These are phyloP conservation scores for Rutstroemia sp. DNA, from an alignment of 2,329 filamentous ascomycete genomes.

Conservation along the genomic window DNA sequence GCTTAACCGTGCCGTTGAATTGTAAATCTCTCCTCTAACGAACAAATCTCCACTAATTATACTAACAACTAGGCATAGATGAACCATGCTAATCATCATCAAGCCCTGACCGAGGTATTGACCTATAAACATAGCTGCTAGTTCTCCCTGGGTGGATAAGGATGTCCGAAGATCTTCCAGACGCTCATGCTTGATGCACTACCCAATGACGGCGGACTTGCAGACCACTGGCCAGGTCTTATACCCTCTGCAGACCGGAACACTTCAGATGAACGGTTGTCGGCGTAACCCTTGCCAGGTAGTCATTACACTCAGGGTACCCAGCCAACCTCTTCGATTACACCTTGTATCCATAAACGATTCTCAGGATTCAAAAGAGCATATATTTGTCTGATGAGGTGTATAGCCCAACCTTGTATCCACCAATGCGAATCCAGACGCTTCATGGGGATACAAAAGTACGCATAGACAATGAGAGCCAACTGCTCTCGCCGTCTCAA, in stretches of 20 bases:
- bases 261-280: neutral
- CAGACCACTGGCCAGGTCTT: too few relatives aligned
- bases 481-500: conserved; percentile 29
- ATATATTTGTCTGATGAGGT: conserved; percentile 30
- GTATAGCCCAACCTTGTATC: conserved; percentile 31
- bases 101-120: neutral
- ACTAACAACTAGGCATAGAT: too few relatives aligned
- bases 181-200: too few relatives aligned
- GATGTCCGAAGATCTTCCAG: too few relatives aligned
- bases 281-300: neutral
- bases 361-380: conserved; percentile 32
- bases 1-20: too few relatives aligned
- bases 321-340: conserved; percentile 28
- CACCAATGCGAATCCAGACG: conserved; percentile 32
- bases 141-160: neutral
- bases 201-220: too few relatives aligned
- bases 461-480: conserved; percentile 31
- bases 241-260: neutral
- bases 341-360: conserved; percentile 32
- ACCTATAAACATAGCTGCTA: neutral
- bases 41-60: too few relatives aligned
- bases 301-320: conserved; percentile 10
- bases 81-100: too few relatives aligned
- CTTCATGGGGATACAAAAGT: conserved; percentile 31
- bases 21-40: too few relatives aligned